Conservation (phyloP, 768 basidiomycete species). For the Lactarius pseudohatsudake region DNA sequence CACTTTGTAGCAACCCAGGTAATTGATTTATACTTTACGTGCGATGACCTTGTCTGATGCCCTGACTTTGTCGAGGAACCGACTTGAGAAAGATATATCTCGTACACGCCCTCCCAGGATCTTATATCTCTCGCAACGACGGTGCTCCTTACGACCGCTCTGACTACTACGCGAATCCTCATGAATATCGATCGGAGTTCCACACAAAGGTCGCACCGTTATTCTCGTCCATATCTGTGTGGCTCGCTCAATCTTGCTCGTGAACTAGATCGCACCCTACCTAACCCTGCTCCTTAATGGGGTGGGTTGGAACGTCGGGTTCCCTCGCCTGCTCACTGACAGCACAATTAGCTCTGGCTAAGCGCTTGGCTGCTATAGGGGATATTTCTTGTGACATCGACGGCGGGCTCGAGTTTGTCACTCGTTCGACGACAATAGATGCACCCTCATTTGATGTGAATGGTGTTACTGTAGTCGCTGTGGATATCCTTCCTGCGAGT, state of each 20-base stretch:
- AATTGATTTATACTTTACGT: constrained; percentile 22
- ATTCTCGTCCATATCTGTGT: background rate
- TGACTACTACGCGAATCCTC: constrained; percentile 74
- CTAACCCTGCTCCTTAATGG: constrained; percentile 85
- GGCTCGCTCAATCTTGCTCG: constrained; percentile 1
- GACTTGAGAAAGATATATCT: constrained; percentile 71
- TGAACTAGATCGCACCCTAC: constrained; percentile 75
- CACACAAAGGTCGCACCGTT: constrained; percentile 51
- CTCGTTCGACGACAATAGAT: constrained; percentile 73
- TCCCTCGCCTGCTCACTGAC: constrained; percentile 79
- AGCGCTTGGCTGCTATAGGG: constrained; percentile 67
- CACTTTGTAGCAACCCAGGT: constrained; percentile 56
- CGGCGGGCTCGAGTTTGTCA: constrained; percentile 86
- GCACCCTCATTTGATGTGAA: constrained; percentile 70
- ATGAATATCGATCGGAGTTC: constrained; percentile 66
- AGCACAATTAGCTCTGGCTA: constrained; percentile 49
- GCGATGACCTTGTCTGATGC: background rate
- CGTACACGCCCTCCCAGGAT: constrained; percentile 63
- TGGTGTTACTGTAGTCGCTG: constrained; percentile 76
- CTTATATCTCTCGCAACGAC: constrained; percentile 66
- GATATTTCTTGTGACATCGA: constrained; percentile 91
- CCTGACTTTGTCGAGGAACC: constrained; percentile 42
- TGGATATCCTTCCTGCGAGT: constrained; percentile 88
- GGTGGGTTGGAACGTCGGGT: constrained; percentile 76
- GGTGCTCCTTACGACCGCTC: constrained; percentile 57